These are phyloP conservation scores for Venturia carpophila DNA, from an alignment of 2,329 filamentous ascomycete species.

Conservation along the genomic window DNA sequence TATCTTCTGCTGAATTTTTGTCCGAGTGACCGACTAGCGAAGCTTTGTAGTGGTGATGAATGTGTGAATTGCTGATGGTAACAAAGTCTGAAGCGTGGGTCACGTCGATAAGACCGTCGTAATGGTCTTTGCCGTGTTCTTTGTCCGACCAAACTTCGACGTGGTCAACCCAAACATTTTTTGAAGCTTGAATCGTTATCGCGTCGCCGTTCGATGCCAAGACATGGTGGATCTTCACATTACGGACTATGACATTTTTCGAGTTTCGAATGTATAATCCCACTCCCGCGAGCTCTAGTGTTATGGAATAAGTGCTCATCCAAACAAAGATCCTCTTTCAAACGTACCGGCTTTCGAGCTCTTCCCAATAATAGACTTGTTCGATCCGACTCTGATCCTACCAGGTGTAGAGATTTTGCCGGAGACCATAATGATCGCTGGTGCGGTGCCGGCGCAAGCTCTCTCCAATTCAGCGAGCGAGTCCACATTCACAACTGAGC, in stretches of 20 bases:
- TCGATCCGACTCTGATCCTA: conserved; percentile 40
- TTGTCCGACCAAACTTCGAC: conserved; percentile 39
- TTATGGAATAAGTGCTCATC: neutral
- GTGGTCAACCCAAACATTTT: conserved; percentile 57
- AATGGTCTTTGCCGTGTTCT: conserved; percentile 54
- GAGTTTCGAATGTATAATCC: conserved; percentile 42
- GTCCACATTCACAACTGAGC: conserved; percentile 29
- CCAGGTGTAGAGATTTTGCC: conserved; percentile 38
- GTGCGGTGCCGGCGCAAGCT: conserved; percentile 37
- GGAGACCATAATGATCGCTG: conserved; percentile 41
- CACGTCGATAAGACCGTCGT: conserved; percentile 58
- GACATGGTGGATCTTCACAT: conserved; percentile 44
- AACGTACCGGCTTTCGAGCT: conserved; percentile 23
- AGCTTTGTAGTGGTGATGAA: conserved; percentile 57
- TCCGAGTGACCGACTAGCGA: conserved; percentile 54
- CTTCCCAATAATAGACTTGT: conserved; percentile 47
- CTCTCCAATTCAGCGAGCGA: conserved; percentile 34
- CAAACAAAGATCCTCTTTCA: no score
- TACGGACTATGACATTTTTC: conserved; percentile 50
- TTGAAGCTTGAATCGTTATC: conserved; percentile 42
- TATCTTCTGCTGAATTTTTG: conserved; percentile 51
- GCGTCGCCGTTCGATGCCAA: conserved; percentile 45
- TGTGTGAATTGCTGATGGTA: conserved; percentile 46
- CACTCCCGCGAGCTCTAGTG: conserved; percentile 36
- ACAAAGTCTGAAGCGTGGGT: conserved; percentile 57